phyloP scores from a whole-genome alignment of 2,329 filamentous ascomycete genomes.

The Pseudogymnoascus sp. region DNA sequence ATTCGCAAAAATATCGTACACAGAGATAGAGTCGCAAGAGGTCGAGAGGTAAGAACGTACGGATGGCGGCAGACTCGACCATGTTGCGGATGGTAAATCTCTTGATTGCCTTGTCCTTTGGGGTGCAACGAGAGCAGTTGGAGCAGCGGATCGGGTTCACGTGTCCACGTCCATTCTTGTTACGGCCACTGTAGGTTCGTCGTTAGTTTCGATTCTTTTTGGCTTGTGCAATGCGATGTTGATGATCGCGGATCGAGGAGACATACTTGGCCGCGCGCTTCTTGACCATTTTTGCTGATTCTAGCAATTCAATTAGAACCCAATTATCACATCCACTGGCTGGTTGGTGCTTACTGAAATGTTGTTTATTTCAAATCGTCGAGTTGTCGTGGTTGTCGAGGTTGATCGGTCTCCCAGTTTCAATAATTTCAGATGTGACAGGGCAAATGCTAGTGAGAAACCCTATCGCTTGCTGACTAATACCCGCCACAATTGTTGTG shows the following conservation, averaged over 20 bases:
- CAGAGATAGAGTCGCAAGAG: background rate
- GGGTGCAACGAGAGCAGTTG: conserved; percentile 66
- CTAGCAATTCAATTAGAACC: conserved; percentile 26
- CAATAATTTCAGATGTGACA: conserved; percentile 3
- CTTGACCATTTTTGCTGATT: conserved; percentile 62
- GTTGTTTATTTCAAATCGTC: conserved; percentile 11
- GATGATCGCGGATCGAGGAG: background rate
- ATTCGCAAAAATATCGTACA: conserved; percentile 8
- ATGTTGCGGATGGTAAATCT: conserved; percentile 99
- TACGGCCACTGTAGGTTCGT: conserved; percentile 66
- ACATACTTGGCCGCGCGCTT: conserved; percentile 64
- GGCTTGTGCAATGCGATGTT: background rate
- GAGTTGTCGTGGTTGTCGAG: conserved; percentile 12
- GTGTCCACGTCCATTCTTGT: conserved; percentile 99
- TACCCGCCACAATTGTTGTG: background rate
- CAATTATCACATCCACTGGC: background rate
- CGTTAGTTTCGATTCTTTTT: conserved; percentile 13
- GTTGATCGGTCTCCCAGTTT: background rate
- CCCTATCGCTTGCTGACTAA: conserved; percentile 9
- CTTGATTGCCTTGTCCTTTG: conserved; percentile 99
- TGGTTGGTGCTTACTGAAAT: conserved; percentile 11
- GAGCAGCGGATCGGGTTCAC: conserved; percentile 97
- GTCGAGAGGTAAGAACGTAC: conserved; percentile 54
- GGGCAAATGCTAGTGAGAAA: conserved; percentile 9
- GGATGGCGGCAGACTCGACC: conserved; percentile 99